These are phyloP conservation scores for Verticillium longisporum DNA, from an alignment of 2,329 filamentous ascomycete genomes.

Conservation along the genomic window DNA sequence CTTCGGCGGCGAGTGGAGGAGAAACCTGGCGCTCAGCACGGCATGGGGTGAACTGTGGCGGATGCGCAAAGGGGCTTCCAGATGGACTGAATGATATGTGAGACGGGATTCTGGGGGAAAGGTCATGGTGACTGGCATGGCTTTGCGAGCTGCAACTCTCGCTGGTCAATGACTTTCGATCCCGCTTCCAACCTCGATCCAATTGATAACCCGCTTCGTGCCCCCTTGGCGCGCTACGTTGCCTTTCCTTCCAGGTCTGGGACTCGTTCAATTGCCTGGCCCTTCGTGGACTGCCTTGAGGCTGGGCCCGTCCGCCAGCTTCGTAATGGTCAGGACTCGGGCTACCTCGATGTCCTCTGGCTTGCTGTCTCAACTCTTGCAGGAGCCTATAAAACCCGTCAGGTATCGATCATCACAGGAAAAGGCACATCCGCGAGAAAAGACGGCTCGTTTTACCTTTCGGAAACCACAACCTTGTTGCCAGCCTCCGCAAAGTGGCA, in stretches of 20 bases:
- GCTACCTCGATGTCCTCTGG: conserved; percentile 2
- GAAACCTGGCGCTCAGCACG: not conserved
- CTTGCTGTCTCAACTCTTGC: conserved; percentile 7
- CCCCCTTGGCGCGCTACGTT: not conserved
- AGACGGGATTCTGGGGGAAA: not conserved
- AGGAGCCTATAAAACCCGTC: not conserved
- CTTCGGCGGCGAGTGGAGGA: not conserved
- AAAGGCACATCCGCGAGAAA: not conserved
- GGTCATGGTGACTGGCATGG: not conserved
- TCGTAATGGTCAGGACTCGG: not conserved
- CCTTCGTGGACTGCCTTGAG: not conserved
- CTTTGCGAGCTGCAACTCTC: not conserved
- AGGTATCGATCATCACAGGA: not conserved
- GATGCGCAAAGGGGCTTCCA: not conserved
- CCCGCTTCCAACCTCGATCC: not conserved
- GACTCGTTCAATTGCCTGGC: not conserved
- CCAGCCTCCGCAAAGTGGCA: conserved; percentile 21
- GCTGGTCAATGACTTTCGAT: not conserved
- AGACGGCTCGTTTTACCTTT: conserved; percentile 5
- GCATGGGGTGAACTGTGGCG: not conserved
- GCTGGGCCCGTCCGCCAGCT: not conserved
- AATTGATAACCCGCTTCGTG: not conserved
- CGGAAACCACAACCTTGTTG: conserved; percentile 6
- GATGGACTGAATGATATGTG: not conserved
- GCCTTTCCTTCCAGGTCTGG: not conserved